Conservation (phyloP, 495 filamentous ascomycete species). For the Aspergillus sclerotiicarbonarius region DNA sequence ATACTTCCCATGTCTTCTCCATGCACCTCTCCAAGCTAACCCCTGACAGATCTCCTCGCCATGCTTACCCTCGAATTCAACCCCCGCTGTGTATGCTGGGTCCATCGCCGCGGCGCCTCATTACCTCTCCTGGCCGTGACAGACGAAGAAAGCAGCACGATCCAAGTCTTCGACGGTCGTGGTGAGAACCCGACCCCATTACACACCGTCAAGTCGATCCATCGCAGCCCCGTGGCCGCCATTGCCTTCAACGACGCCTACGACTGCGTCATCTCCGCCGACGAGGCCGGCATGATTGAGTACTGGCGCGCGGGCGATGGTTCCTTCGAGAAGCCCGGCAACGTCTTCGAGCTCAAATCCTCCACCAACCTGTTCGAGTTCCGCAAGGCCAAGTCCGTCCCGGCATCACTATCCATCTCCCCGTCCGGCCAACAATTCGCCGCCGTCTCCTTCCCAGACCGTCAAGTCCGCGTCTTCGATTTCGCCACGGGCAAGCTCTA, state of each 20-base stretch:
- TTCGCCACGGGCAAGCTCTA: slow-evolving; percentile 84
- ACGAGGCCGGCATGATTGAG: slow-evolving; percentile 92
- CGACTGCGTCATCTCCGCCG: slow-evolving; percentile 85
- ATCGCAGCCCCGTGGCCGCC: slow-evolving; percentile 72
- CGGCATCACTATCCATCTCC: slow-evolving; percentile 81
- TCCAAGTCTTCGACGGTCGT: slow-evolving; percentile 85
- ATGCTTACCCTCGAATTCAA: slow-evolving; percentile 72
- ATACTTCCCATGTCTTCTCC: slow-evolving; percentile 12
- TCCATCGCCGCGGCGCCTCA: slow-evolving; percentile 84
- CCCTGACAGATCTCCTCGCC: slow-evolving; percentile 64
- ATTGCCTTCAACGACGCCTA: slow-evolving; percentile 88
- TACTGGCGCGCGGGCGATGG: slow-evolving; percentile 81
- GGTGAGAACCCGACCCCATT: slow-evolving; percentile 73
- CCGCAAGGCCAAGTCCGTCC: slow-evolving; percentile 87
- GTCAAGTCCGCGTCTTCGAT: slow-evolving; percentile 88
- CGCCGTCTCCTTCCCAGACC: slow-evolving; percentile 89
- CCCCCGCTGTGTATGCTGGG: slow-evolving; percentile 86
- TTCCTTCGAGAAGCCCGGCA: slow-evolving; percentile 85
- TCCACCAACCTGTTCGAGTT: slow-evolving; percentile 94
- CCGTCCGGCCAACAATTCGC: slow-evolving; percentile 82
- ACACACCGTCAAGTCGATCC: slow-evolving; percentile 70
- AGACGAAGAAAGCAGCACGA: slow-evolving; percentile 65
- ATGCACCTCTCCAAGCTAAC: background rate
- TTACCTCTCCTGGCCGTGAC: slow-evolving; percentile 87
- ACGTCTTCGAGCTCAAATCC: slow-evolving; percentile 88